phyloP scores from a whole-genome alignment of 306 rosid species.

The Macrotyloma uniflorum region DNA sequence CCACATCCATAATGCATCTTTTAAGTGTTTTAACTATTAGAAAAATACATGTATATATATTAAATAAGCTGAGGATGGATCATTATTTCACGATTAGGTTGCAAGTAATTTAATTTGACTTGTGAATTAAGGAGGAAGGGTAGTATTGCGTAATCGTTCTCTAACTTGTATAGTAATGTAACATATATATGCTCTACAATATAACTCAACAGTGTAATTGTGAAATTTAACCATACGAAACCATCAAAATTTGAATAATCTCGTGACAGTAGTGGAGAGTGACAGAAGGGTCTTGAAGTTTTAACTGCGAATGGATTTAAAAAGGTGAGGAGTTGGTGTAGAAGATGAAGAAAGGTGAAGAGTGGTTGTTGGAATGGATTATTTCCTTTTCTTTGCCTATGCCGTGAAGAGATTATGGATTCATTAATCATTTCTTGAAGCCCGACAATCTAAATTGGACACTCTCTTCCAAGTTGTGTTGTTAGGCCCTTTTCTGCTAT shows the following conservation, averaged over 20 bases:
- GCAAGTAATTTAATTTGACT: too few relatives aligned
- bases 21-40: neutral
- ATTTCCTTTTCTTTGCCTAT: neutral
- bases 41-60: neutral
- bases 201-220: too few relatives aligned
- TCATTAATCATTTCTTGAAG: neutral
- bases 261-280: too few relatives aligned
- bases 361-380: conserved; percentile 21
- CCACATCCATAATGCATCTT: conserved; percentile 1
- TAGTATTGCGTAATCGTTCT: neutral
- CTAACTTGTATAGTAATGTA: too few relatives aligned
- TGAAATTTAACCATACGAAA: too few relatives aligned
- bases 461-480: neutral
- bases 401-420: neutral
- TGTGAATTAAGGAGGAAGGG: neutral
- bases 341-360: neutral
- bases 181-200: too few relatives aligned
- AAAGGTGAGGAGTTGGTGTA: neutral
- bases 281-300: neutral
- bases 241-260: too few relatives aligned
- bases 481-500: neutral
- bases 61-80: neutral
- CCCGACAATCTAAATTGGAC: neutral
- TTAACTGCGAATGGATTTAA: neutral
- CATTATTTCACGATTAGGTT: too few relatives aligned